Base-by-base conservation (phyloP, 768 basidiomycete genomes). In the Mycena epipterygia region DNA sequence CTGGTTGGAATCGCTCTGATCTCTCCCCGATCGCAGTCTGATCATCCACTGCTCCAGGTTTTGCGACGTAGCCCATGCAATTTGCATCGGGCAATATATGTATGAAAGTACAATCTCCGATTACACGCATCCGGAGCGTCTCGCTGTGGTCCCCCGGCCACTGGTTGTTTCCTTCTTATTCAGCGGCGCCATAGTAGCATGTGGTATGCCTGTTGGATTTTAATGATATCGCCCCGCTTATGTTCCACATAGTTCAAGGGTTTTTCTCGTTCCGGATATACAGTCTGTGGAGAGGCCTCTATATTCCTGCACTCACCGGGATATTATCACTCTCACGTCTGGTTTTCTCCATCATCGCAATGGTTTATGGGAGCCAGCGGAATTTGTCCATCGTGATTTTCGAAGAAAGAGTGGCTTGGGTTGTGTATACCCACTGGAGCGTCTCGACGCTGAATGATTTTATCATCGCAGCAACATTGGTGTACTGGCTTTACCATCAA, bases 261-360 rank as follows among this genome's bases (percentile, higher is more conserved):
- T 70, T 70, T 39, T 70, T 70, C 41, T 17, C 63, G 16, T 59
- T 46, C 30, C 62, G 69, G 25, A 70, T 70, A 21, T 65, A 64
- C 56, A 23, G 29, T 11, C 44, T 65, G 9, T 64, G 33, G 14
- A 11, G 27, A 30, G 33, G 37, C 5, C 41, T 33, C 2, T 55
- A 35, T 29, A 46, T 53, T 21, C 33, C 59, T 12, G 5, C 19
- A 14, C 8, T 48, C 46, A 58, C 32, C 35, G 33, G 35, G 19
- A 3, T 55, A 6, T 44, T 61, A 23, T 9, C 55, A 13, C 13
- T 41, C 17, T 33, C 37, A 3, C 30, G 67, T 11, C 12, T 55
- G 27, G 23, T n/a, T 9, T 46, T 46, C 5, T 46, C 5, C 5
- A 25, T 46, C n/a, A 7, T 23, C 23, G 44, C n/a, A 3, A n/a